phyloP scores from a whole-genome alignment of 805 yeast species.

The Cyberlindnera veronae region DNA sequence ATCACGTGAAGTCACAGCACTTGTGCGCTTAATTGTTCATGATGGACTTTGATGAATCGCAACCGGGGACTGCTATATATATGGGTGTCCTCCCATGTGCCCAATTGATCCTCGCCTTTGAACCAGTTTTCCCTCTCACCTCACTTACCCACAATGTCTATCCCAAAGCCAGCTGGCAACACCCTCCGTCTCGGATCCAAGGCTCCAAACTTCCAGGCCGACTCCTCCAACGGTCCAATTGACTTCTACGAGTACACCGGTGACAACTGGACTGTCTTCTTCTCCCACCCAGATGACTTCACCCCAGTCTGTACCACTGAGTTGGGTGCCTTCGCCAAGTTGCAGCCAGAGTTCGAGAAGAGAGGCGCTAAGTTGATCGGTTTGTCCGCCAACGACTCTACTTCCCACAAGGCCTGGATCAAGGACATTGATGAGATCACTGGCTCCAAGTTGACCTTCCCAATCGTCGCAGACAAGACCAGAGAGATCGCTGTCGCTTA shows the following conservation, averaged over 20 bases:
- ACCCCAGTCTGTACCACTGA: constrained; percentile 81
- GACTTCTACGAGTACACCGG: constrained; percentile 63
- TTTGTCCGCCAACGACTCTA: constrained; percentile 59
- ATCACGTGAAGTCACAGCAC: constrained; percentile 22
- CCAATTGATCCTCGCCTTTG: no score
- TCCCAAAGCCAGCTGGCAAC: constrained; percentile 37
- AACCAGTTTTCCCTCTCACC: neutral
- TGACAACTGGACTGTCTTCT: constrained; percentile 60
- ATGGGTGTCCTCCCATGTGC: no score
- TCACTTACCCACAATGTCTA: constrained; percentile 30
- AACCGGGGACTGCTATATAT: no score
- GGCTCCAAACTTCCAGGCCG: constrained; percentile 67
- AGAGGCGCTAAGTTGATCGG: constrained; percentile 67
- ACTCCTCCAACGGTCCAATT: constrained; percentile 59
- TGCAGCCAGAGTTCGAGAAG: constrained; percentile 64
- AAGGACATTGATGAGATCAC: constrained; percentile 67
- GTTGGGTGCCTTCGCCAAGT: constrained; percentile 69
- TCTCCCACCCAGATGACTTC: constrained; percentile 76
- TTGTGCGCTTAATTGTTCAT: constrained; percentile 4
- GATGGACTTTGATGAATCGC: no score
- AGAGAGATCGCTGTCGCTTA: constrained; percentile 57
- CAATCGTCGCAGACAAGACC: constrained; percentile 64
- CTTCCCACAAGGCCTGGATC: constrained; percentile 65
- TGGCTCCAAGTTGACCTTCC: constrained; percentile 56
- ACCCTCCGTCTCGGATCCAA: constrained; percentile 52